phyloP scores from a whole-genome alignment of 2,329 filamentous ascomycete genomes.

The Stenocarpella maydis region DNA sequence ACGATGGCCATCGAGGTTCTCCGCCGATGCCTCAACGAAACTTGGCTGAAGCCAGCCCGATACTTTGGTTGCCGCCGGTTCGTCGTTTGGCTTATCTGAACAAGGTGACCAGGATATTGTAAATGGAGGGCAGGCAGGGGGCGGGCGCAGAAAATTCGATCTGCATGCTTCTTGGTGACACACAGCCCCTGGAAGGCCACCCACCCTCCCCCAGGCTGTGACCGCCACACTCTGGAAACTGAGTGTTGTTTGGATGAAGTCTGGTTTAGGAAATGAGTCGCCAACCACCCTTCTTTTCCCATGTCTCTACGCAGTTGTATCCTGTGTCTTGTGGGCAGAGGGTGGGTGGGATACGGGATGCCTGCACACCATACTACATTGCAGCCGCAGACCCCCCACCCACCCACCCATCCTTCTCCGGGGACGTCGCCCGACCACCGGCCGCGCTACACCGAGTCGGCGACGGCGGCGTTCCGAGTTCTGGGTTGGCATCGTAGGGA shows the following conservation, averaged over 20 bases:
- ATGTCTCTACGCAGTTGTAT: not conserved
- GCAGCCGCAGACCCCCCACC: not conserved
- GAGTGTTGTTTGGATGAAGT: not conserved
- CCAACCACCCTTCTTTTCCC: not conserved
- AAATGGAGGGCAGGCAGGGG: not conserved
- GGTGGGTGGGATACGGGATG: not conserved
- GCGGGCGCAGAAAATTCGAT: not conserved
- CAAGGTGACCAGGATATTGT: not conserved
- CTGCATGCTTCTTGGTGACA: slow-evolving; percentile 21
- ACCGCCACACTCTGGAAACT: slow-evolving; percentile 14
- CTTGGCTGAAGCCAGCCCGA: not conserved
- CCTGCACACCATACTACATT: slow-evolving; percentile 12
- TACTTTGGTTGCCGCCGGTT: not conserved
- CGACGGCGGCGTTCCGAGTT: not conserved
- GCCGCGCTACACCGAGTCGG: slow-evolving; percentile 16
- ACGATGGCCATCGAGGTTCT: not conserved
- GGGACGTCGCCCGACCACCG: not conserved
- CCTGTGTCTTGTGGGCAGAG: not conserved
- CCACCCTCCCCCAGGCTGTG: not conserved
- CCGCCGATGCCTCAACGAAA: slow-evolving; percentile 3
- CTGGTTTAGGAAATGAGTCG: not conserved
- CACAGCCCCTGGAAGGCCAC: not conserved
- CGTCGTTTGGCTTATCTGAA: not conserved
- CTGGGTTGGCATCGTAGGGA: not conserved
- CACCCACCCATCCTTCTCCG: slow-evolving; percentile 2